Evolutionary conservation across 345 rosid genomes (phyloP).

Genomic region (Syzygium aqueum): DNA sequence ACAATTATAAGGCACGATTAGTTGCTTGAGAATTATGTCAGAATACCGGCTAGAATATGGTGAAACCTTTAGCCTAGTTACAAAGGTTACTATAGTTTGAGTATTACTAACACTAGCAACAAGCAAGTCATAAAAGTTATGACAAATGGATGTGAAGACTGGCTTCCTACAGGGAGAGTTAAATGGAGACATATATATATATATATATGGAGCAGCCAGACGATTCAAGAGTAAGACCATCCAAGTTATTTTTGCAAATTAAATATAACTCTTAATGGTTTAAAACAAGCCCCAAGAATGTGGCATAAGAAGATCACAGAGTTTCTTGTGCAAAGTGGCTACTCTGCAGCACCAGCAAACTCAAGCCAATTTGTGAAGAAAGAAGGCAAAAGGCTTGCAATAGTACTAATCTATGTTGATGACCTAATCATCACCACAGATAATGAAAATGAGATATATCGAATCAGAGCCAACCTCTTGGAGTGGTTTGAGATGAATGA

Average conservation of each 20-base stretch:
- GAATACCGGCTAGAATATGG: not conserved
- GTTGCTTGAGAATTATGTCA: not conserved
- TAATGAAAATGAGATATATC: not conserved
- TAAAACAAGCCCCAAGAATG: not conserved
- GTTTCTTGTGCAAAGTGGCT: not conserved
- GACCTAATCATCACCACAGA: not conserved
- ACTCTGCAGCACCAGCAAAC: too few relatives aligned
- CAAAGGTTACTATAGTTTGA: not conserved
- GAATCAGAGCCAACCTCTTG: not conserved
- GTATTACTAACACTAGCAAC: not conserved
- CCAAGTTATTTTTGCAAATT: not conserved
- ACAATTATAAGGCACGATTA: not conserved
- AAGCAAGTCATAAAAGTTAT: not conserved
- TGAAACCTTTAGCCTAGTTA: not conserved
- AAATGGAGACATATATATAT: not conserved
- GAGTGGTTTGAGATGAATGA: not conserved
- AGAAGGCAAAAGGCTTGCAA: not conserved
- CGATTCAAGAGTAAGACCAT: not conserved
- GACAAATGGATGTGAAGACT: not conserved
- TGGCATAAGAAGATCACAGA: not conserved
- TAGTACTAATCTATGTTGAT: not conserved
- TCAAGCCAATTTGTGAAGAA: not conserved
- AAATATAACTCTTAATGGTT: not conserved
- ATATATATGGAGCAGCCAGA: not conserved
- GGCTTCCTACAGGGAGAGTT: not conserved